Conservation (phyloP, 148 eudicot genomes). For the Vaccinium macrocarpon region DNA sequence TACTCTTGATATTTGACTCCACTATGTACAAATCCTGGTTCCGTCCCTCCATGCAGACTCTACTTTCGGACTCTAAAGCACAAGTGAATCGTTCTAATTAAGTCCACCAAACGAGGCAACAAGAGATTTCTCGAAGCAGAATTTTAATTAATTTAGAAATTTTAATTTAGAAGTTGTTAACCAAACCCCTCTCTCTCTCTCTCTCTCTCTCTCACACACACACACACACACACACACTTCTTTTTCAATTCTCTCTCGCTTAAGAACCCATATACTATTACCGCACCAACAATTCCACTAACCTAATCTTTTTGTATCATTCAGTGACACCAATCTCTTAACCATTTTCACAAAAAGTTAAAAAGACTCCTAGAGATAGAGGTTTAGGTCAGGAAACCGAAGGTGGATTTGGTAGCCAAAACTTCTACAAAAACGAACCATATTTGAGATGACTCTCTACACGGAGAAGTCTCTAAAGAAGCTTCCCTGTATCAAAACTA, state of each 20-base stretch:
- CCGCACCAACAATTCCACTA: background rate
- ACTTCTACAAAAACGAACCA: conserved; percentile 10
- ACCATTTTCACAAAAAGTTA: background rate
- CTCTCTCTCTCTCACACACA: too few species aligned
- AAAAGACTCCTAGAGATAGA: background rate
- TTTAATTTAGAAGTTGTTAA: background rate
- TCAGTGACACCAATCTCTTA: background rate
- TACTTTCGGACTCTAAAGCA: background rate
- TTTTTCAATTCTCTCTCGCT: background rate
- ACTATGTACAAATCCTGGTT: too few species aligned
- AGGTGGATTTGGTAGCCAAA: conserved; percentile 50
- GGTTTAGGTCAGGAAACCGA: conserved; percentile 23
- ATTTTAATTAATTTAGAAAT: background rate
- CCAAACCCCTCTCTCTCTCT: background rate
- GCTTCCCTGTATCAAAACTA: conserved; percentile 16
- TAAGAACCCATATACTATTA: too few species aligned
- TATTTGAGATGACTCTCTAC: conserved; percentile 11
- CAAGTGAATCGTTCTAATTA: background rate
- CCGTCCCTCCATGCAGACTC: background rate
- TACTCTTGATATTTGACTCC: too few species aligned
- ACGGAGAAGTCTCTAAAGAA: conserved; percentile 6
- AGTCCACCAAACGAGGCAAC: background rate
- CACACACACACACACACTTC: too few species aligned
- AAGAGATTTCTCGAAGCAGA: background rate
- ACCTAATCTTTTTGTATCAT: background rate